Base-by-base conservation (phyloP, 257 asterid genomes). In the Gardenia jasminoides region DNA sequence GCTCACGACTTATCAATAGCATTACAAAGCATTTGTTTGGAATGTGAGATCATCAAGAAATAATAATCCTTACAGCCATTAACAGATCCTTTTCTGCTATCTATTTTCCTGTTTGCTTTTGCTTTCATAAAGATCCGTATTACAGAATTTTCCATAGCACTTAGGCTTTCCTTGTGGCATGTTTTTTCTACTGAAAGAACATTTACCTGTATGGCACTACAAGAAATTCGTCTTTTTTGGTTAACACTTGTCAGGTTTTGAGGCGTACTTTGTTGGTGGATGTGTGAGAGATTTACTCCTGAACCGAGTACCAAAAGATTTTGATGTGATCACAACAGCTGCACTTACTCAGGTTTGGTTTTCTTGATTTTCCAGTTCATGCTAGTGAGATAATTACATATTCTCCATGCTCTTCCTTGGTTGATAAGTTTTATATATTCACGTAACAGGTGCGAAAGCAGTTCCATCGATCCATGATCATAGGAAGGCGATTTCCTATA, bases 211-310 rank as follows among this genome's bases (percentile, higher is more conserved):
- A 10, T 47, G 33, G 30, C 24, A 4, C 19, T 30, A 31, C 33
- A 47, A 22, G 62, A 66, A 65, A 36, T 59, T 58, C 13, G 31
- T 73, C 10, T 10, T 68, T 68, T 20, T 75, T 30, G 33, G 12
- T 81, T 59, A 69, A 28, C 43, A 26, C 47, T 69, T 62, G 31
- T 6, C 89, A 95, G 99, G 99, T 68, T 91, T 82, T 77, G 90
- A 92, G 76, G 91, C 99, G 80, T 95, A 90, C 91, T 88, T 95
- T 82, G 99, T 95, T 84, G 99, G 99, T 80, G 99, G 99, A 75
- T 95, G 98, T 82, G 97, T 95, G 70, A 91, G 98, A 87, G 99
- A 95, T 87, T 85, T 95, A 74, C 84, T 95, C 84, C 96, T 95
- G 82, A 85, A 90, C 69, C 91, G 80, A 87, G 83, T 89, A 80